These are phyloP conservation scores for Meyerozyma sp. DNA, from an alignment of 1,139 yeast species.

Conservation along the genomic window DNA sequence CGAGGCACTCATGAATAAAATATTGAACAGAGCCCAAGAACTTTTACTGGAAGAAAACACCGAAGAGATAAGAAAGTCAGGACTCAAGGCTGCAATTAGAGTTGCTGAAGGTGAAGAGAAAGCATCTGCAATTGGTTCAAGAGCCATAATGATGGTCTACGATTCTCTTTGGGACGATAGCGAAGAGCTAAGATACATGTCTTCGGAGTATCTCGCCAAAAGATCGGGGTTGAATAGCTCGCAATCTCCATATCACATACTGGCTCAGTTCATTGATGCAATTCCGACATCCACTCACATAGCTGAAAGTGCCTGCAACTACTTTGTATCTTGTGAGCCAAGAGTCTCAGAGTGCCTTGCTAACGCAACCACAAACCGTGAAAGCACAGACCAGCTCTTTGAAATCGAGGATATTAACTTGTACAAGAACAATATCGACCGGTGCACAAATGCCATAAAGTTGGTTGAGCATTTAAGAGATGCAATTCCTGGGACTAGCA, in stretches of 20 bases:
- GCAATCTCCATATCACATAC: slow-evolving; percentile 20
- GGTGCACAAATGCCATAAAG: slow-evolving; percentile 1
- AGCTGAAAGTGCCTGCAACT: slow-evolving; percentile 1
- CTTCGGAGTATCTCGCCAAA: slow-evolving; percentile 28
- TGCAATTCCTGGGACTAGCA: background rate
- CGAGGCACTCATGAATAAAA: slow-evolving; percentile 2
- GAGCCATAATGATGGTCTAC: slow-evolving; percentile 23
- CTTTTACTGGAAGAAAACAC: slow-evolving; percentile 1
- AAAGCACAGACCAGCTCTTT: slow-evolving; percentile 13
- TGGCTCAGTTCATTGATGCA: slow-evolving; percentile 14
- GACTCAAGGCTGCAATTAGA: background rate
- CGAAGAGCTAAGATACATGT: slow-evolving; percentile 35
- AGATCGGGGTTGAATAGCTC: slow-evolving; percentile 14
- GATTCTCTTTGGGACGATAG: slow-evolving; percentile 58
- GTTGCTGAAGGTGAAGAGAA: background rate
- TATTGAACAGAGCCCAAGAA: slow-evolving; percentile 11
- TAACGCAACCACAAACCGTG: slow-evolving; percentile 1
- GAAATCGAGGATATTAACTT: slow-evolving; percentile 29
- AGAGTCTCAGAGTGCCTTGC: slow-evolving; percentile 1
- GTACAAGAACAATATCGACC: slow-evolving; percentile 19
- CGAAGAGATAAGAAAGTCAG: slow-evolving; percentile 2
- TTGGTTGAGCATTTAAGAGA: slow-evolving; percentile 5
- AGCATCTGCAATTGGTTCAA: background rate
- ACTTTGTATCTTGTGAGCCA: slow-evolving; percentile 3
- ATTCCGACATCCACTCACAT: background rate